These are phyloP conservation scores for Hamamelis virginiana DNA, from an alignment of 164 flowering plant genomes.

Conservation along the genomic window DNA sequence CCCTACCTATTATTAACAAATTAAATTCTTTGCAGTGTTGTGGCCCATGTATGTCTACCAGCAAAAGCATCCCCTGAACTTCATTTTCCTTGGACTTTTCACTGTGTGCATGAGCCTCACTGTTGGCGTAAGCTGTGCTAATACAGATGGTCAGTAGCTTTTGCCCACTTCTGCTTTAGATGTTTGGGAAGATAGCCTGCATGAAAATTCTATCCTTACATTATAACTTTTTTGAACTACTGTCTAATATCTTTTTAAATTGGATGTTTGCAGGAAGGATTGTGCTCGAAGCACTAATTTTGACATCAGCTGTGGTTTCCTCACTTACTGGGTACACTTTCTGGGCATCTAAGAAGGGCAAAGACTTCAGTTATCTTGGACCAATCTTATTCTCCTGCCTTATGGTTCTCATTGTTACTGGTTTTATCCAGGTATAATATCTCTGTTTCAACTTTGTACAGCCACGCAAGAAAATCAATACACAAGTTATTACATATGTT, in stretches of 20 bases:
- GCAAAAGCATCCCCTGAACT: conserved; percentile 92
- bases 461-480: neutral
- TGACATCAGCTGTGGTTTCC: conserved; percentile 83
- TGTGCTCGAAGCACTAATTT: conserved; percentile 86
- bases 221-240: neutral
- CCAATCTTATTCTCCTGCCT: conserved; percentile 87
- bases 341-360: conserved; percentile 99
- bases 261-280: conserved; percentile 62
- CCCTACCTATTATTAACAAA: conserved; percentile 2
- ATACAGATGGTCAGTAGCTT: conserved; percentile 71
- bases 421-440: conserved; percentile 73
- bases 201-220: neutral
- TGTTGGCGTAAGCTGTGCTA: conserved; percentile 87
- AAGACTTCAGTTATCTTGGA: conserved; percentile 93
- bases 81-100: conserved; percentile 86
- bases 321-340: conserved; percentile 89
- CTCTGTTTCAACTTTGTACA: neutral
- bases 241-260: neutral
- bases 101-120: conserved; percentile 73
- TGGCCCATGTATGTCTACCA: conserved; percentile 84
- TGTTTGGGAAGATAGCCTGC: neutral
- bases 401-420: conserved; percentile 56
- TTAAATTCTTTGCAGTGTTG: conserved; percentile 56
- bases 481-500: neutral
- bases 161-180: conserved; percentile 2